Evolutionary conservation across 306 rosid species (phyloP).

Genomic region (Lathyrus aphaca): DNA sequence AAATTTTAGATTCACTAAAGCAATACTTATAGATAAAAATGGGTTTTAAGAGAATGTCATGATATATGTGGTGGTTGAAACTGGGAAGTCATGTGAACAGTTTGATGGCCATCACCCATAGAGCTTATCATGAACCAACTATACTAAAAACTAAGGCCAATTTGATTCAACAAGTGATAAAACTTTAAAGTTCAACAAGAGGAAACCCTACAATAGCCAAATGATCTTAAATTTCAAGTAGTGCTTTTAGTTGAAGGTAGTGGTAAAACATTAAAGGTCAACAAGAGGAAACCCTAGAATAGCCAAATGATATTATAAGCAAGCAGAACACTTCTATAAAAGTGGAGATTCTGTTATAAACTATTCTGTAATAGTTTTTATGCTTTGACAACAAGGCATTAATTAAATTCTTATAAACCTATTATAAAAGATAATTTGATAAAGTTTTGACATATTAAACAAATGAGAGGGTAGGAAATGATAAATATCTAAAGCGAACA

Average conservation of each 20-base stretch:
- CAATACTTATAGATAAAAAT: too few relatives aligned
- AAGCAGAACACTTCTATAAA: neutral
- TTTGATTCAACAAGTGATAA: constrained; percentile 2
- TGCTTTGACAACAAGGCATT: neutral
- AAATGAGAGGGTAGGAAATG: constrained; percentile 23
- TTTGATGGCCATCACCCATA: too few relatives aligned
- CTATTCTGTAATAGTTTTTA: constrained; percentile 16
- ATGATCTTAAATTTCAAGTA: neutral
- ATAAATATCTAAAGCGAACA: constrained; percentile 90
- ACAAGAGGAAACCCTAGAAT: neutral
- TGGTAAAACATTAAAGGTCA: constrained; percentile 6
- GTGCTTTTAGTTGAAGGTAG: neutral
- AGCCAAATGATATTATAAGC: too few relatives aligned
- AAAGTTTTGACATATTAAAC: constrained; percentile 22
- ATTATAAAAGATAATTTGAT: neutral
- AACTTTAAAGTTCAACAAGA: neutral
- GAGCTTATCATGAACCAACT: too few relatives aligned
- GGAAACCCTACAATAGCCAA: neutral
- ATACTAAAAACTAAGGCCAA: too few relatives aligned
- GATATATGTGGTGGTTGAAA: too few relatives aligned
- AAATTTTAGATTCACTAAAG: too few relatives aligned
- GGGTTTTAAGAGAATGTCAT: too few relatives aligned
- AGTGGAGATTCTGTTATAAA: constrained; percentile 3
- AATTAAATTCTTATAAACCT: constrained; percentile 2
- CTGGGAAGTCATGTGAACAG: too few relatives aligned